A percentile compares a stretch with the other conserved stretches of the same genome.
phyloP scores from a whole-genome alignment of 2,329 filamentous ascomycete species.

The Endocalyx cinctus region DNA sequence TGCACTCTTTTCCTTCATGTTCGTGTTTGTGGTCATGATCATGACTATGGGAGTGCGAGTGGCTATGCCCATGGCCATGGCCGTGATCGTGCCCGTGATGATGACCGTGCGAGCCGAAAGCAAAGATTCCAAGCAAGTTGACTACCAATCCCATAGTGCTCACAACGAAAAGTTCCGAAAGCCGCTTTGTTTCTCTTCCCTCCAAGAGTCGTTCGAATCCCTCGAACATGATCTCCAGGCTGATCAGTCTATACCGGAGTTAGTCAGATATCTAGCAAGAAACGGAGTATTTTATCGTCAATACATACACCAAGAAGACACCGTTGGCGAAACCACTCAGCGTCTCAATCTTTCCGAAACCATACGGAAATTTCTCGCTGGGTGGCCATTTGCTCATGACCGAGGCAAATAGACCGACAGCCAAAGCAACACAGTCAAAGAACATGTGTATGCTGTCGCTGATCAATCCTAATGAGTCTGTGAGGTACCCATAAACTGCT shows the following conservation, averaged over 20 bases:
- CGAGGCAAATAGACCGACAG: constrained; percentile 84
- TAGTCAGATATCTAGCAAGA: background rate
- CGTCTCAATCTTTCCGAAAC: constrained; percentile 94
- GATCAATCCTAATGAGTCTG: constrained; percentile 88
- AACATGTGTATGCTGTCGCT: constrained; percentile 99
- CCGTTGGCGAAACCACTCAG: constrained; percentile 95
- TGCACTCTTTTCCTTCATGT: constrained; percentile 32
- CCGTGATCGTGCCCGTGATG: constrained; percentile 34
- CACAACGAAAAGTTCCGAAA: constrained; percentile 84
- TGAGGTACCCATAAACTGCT: constrained; percentile 88
- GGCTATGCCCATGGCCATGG: constrained; percentile 38
- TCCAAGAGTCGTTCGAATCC: constrained; percentile 83
- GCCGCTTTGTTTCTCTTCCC: constrained; percentile 75
- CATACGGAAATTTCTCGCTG: constrained; percentile 84
- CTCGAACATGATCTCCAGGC: constrained; percentile 93
- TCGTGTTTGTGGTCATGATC: constrained; percentile 31
- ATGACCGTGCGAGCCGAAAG: constrained; percentile 65
- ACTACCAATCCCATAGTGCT: constrained; percentile 82
- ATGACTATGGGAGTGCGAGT: constrained; percentile 34
- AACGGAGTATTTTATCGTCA: no score
- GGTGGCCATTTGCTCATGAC: constrained; percentile 97
- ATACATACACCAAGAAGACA: constrained; percentile 81
- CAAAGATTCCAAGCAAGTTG: constrained; percentile 86
- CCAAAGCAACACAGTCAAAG: constrained; percentile 90
- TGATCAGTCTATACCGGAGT: constrained; percentile 65